Evolutionary conservation across 352 stramenopile species (phyloP), one percentile per base, ranked within the genome.

Genomic region (Phytophthora ramorum): DNA sequence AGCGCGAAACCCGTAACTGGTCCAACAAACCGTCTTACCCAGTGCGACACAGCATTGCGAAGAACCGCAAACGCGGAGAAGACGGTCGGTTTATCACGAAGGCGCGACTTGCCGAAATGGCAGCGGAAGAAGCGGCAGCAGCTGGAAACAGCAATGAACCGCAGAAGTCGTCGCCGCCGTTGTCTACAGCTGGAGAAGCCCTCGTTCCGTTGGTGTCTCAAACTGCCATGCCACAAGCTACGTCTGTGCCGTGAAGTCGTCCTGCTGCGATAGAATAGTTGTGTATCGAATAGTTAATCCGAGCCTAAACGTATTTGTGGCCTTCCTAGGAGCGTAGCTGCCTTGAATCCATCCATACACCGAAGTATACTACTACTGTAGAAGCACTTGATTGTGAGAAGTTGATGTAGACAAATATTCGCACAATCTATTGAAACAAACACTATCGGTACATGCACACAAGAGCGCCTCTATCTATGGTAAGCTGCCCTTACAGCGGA

Each of bases 11-110:
- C 60, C 82, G 86, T 20, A 93, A 94, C 71, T 94, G 84, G 84
- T 92, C 83, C 22, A 94, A 91, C 67, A 94, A 94, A 46, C 84
- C 86, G 22, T 94, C 86, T 40, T 94, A 94, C 54, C 86, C 86
- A 6, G 84, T 92, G 46, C 82, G 86, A 7, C 86, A 93, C 65
- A 94, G 84, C 58, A 94, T 94, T 37, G 86, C 86, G 6, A 94
- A 92, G 70, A 90, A 88, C 58, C 83, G 86, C 41, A 91, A 92
- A 66, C 81, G 86, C 16, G 86, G 86, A 34, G 86, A 94, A 66
- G 86, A 94, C 56, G 86, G 86, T 35, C 86, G 86, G 13, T 94
- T 94, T 61, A 92, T 94, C 53, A 91, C 84, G 2, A 94, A 92
- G 61, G 81, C 76, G 16, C 74, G 81, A 16, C 77, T 93, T 10